These are phyloP conservation scores for Nemania sp. DNA, from an alignment of 2,329 filamentous ascomycete genomes.

Conservation along the genomic window DNA sequence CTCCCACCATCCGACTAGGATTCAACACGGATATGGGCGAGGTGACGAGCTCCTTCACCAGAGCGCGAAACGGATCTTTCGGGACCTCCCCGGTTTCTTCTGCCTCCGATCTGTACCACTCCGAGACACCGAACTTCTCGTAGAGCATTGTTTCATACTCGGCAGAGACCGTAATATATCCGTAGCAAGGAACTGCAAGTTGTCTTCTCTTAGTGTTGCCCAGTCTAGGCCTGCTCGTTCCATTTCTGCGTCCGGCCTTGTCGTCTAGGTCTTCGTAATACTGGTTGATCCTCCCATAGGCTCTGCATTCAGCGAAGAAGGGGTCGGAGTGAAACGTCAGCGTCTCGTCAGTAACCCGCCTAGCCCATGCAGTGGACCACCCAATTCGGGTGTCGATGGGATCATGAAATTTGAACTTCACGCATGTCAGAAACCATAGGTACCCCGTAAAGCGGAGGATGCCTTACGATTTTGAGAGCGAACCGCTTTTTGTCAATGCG, in stretches of 20 bases:
- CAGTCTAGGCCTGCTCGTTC: not conserved
- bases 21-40: not conserved
- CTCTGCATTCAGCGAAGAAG: constrained; percentile 17
- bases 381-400: constrained; percentile 1
- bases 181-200: constrained; percentile 14
- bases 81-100: not conserved
- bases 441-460: not conserved
- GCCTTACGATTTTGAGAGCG: constrained; percentile 8
- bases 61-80: constrained; percentile 5
- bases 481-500: constrained; percentile 5
- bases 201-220: not conserved
- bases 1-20: constrained; percentile 7
- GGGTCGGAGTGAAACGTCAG: constrained; percentile 13
- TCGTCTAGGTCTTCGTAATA: not conserved
- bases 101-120: not conserved
- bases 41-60: constrained; percentile 8
- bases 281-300: constrained; percentile 5
- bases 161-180: not conserved
- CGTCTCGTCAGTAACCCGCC: not conserved
- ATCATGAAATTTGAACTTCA: constrained; percentile 14
- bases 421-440: not conserved
- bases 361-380: not conserved
- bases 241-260: not conserved
- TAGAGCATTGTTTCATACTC: not conserved
- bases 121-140: not conserved